These are phyloP conservation scores for Lepraria neglecta DNA, from an alignment of 495 filamentous ascomycete genomes.

Conservation along the genomic window DNA sequence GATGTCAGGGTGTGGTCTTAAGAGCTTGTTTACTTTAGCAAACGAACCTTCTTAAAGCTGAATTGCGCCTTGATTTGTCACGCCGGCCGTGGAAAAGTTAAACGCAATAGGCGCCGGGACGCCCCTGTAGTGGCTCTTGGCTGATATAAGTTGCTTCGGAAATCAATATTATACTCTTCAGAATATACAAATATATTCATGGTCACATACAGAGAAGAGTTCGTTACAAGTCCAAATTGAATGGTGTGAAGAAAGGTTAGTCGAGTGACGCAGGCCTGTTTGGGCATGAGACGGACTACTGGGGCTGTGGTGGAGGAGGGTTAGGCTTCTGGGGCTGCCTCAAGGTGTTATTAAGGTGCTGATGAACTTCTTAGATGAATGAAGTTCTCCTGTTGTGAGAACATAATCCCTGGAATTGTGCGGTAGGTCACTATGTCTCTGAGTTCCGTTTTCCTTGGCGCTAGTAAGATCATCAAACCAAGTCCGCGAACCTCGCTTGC, in stretches of 20 bases:
- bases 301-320: not conserved
- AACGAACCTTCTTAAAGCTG: slow-evolving; percentile 5
- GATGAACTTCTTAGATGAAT: too few species aligned
- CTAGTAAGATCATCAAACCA: not conserved
- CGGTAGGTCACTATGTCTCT: not conserved
- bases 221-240: not conserved
- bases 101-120: slow-evolving; percentile 4
- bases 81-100: slow-evolving; percentile 8
- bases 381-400: too few species aligned
- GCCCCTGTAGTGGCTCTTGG: slow-evolving; percentile 1
- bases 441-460: not conserved
- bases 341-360: not conserved
- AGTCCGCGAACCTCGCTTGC: not conserved
- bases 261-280: not conserved
- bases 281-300: not conserved
- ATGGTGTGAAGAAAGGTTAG: not conserved
- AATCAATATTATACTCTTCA: not conserved
- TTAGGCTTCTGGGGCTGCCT: not conserved
- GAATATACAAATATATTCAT: not conserved
- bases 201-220: not conserved
- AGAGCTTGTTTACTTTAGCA: slow-evolving; percentile 9
- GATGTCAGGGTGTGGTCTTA: not conserved
- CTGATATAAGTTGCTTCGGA: not conserved
- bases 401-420: not conserved
- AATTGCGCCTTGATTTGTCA: not conserved